These are phyloP conservation scores for Diaporthe aspalathi DNA, from an alignment of 2,329 filamentous ascomycete species.

Conservation along the genomic window DNA sequence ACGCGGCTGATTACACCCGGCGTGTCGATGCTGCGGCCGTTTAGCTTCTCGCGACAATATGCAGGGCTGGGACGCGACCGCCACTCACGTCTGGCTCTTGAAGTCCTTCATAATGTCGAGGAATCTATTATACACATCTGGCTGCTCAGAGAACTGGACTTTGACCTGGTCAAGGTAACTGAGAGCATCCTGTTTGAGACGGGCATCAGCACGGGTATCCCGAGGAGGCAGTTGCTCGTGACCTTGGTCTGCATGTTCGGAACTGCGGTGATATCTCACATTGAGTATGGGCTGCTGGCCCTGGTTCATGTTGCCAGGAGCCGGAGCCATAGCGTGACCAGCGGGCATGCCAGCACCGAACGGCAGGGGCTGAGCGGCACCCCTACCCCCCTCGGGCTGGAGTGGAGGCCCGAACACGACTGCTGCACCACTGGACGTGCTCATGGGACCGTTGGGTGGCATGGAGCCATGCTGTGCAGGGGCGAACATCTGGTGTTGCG, in stretches of 20 bases:
- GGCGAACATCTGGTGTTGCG: slow-evolving; percentile 69
- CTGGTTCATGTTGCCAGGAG: slow-evolving; percentile 73
- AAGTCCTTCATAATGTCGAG: slow-evolving; percentile 99
- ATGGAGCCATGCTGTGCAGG: slow-evolving; percentile 63
- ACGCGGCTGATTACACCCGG: slow-evolving; percentile 97
- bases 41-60: slow-evolving; percentile 38
- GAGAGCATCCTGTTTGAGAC: slow-evolving; percentile 70
- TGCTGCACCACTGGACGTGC: slow-evolving; percentile 68
- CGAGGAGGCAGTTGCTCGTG: slow-evolving; percentile 19
- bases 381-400: slow-evolving; percentile 67
- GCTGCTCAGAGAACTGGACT: slow-evolving; percentile 95
- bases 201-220: slow-evolving; percentile 43
- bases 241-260: slow-evolving; percentile 29
- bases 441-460: slow-evolving; percentile 64
- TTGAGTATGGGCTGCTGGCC: slow-evolving; percentile 88
- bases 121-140: slow-evolving; percentile 97
- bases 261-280: slow-evolving; percentile 55
- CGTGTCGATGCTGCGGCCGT: slow-evolving; percentile 81
- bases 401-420: slow-evolving; percentile 78
- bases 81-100: slow-evolving; percentile 89
- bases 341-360: slow-evolving; percentile 58
- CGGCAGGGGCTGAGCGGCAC: slow-evolving; percentile 72
- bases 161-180: slow-evolving; percentile 99
- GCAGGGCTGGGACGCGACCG: slow-evolving; percentile 10
- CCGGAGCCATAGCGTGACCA: slow-evolving; percentile 49